Conservation (phyloP, 768 basidiomycete species). For the Trametes cinnabarina region DNA sequence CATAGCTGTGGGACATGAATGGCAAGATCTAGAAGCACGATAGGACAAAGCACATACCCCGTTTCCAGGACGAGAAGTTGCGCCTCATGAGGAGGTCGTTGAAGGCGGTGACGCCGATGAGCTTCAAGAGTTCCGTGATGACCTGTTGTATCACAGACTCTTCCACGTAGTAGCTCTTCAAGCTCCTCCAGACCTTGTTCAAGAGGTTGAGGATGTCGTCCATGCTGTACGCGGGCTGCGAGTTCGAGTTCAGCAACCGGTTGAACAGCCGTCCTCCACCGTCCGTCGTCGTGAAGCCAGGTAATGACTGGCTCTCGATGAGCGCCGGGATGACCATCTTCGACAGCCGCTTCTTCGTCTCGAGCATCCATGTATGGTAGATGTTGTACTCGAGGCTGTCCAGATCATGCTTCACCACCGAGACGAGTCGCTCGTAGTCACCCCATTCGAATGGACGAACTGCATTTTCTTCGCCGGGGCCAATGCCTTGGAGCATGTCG, state of each 20-base stretch:
- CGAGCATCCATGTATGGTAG: constrained; percentile 99
- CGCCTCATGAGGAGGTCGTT: constrained; percentile 98
- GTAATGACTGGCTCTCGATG: constrained; percentile 95
- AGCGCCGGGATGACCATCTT: constrained; percentile 99
- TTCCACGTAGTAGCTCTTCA: constrained; percentile 99
- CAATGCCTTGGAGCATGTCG: constrained; percentile 97
- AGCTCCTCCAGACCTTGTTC: constrained; percentile 96
- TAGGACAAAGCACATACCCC: constrained; percentile 58
- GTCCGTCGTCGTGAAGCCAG: constrained; percentile 95
- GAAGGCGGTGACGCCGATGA: constrained; percentile 95
- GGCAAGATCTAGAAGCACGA: neutral
- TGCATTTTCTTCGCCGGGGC: constrained; percentile 90
- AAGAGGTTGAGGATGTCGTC: constrained; percentile 95
- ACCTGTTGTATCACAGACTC: constrained; percentile 96
- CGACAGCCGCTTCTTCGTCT: constrained; percentile 90
- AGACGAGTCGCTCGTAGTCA: constrained; percentile 93
- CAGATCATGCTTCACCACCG: constrained; percentile 98
- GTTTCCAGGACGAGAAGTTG: constrained; percentile 99
- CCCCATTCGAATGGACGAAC: constrained; percentile 95
- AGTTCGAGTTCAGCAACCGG: constrained; percentile 83
- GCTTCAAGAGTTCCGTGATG: constrained; percentile 88
- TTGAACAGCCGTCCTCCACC: constrained; percentile 93
- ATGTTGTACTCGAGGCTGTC: constrained; percentile 99
- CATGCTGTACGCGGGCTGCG: constrained; percentile 91
- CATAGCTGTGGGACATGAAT: constrained; percentile 66